These are phyloP conservation scores for Microcera coccophila DNA, from an alignment of 2,329 filamentous ascomycete species.

Conservation along the genomic window DNA sequence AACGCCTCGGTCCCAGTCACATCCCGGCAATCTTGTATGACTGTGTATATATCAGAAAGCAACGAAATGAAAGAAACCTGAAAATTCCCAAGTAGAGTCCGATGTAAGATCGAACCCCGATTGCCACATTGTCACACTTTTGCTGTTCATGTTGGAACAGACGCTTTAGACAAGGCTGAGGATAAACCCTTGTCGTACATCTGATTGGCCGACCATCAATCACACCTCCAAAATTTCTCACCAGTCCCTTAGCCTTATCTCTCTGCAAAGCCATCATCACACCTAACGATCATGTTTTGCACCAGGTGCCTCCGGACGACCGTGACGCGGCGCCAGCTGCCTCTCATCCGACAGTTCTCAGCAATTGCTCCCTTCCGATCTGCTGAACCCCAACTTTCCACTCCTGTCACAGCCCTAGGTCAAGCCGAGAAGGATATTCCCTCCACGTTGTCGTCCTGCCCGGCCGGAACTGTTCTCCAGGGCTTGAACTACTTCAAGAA, in stretches of 20 bases:
- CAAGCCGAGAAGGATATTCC: conserved; percentile 30
- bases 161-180: conserved; percentile 27
- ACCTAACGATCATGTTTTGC: conserved; percentile 37
- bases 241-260: conserved; percentile 21
- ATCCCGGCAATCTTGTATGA: conserved; percentile 28
- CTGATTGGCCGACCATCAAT: conserved; percentile 27
- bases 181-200: conserved; percentile 13
- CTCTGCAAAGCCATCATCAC: conserved; percentile 24
- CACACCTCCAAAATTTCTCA: conserved; percentile 30
- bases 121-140: neutral
- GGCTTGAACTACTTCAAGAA: conserved; percentile 78
- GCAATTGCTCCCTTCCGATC: conserved; percentile 35
- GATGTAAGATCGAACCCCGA: conserved; percentile 1
- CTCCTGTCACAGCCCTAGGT: conserved; percentile 30
- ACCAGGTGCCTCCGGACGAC: conserved; percentile 48
- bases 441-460: conserved; percentile 48
- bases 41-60: conserved; percentile 33
- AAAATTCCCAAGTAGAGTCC: no score
- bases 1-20: conserved; percentile 16
- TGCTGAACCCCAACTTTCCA: conserved; percentile 37
- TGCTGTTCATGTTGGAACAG: conserved; percentile 2
- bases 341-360: conserved; percentile 39
- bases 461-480: conserved; percentile 64
- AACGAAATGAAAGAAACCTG: conserved; percentile 24
- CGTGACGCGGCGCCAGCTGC: conserved; percentile 29